These are phyloP conservation scores for Phytopythium delawarense DNA, from an alignment of 352 stramenopile species.

Conservation along the genomic window DNA sequence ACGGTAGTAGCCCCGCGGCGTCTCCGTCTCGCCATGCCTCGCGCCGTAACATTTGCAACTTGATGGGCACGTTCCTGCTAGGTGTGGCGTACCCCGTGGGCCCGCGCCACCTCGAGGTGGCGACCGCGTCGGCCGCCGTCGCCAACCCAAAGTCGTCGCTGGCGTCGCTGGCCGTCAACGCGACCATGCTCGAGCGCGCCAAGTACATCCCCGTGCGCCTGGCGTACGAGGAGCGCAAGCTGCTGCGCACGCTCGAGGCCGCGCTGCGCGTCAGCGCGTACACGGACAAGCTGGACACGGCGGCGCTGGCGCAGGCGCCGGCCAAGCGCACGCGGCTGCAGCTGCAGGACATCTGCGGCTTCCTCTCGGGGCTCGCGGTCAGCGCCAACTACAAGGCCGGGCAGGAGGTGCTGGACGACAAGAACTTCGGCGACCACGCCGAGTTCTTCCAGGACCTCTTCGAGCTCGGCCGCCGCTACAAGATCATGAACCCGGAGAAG, in stretches of 20 bases:
- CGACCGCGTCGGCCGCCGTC: conserved; percentile 7
- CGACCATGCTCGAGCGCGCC: conserved; percentile 84
- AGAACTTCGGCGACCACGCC: conserved; percentile 87
- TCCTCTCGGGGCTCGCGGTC: conserved; percentile 91
- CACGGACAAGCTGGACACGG: conserved; percentile 90
- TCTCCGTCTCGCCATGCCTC: conserved; percentile 17
- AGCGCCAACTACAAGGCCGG: conserved; percentile 87
- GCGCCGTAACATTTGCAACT: conserved; percentile 85
- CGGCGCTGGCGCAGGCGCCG: conserved; percentile 40
- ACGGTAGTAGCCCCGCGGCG: conserved; percentile 24
- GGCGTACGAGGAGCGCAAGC: conserved; percentile 93
- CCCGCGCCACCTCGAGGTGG: conserved; percentile 16
- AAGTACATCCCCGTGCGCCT: conserved; percentile 97
- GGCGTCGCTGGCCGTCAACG: conserved; percentile 4
- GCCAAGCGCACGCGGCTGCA: conserved; percentile 86
- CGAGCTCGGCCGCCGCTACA: conserved; percentile 94
- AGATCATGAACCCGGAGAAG: conserved; percentile 99
- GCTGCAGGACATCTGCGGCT: conserved; percentile 89
- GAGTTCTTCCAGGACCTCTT: conserved; percentile 91
- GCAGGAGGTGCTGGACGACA: conserved; percentile 84
- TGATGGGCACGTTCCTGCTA: conserved; percentile 86
- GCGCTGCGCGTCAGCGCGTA: conserved; percentile 93
- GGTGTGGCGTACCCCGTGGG: conserved; percentile 42
- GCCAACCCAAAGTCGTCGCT: conserved; percentile 9
- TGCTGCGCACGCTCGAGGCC: conserved; percentile 92